These are phyloP conservation scores for Thuja plicata DNA, from an alignment of 83 land plant species.

Conservation along the genomic window DNA sequence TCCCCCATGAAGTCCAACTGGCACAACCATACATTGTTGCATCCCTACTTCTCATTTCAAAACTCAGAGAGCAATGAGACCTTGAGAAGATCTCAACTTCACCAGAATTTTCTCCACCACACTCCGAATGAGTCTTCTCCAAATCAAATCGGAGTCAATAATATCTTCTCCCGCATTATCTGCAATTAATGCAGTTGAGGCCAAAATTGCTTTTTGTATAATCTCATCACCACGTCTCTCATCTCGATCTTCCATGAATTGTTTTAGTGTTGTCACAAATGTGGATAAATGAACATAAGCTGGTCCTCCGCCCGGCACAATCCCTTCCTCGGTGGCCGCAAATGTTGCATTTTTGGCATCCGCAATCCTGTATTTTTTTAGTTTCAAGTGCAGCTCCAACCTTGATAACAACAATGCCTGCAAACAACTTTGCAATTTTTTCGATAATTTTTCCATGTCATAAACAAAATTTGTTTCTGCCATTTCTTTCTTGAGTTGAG, in stretches of 20 bases:
- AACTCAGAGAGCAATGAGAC: too few species aligned
- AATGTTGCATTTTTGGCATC: slow-evolving; percentile 99
- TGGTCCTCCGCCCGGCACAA: slow-evolving; percentile 98
- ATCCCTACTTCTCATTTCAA: too few species aligned
- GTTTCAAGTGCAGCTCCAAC: slow-evolving; percentile 98
- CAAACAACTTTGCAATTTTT: slow-evolving; percentile 93
- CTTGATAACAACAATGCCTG: slow-evolving; percentile 96
- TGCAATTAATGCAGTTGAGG: slow-evolving; percentile 90
- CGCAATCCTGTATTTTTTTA: slow-evolving; percentile 86
- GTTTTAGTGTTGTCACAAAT: slow-evolving; percentile 76
- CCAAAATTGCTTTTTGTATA: slow-evolving; percentile 81
- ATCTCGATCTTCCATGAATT: slow-evolving; percentile 74
- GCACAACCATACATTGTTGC: too few species aligned
- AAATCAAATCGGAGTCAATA: too few species aligned
- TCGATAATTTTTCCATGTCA: slow-evolving; percentile 96
- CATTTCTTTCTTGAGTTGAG: slow-evolving; percentile 90
- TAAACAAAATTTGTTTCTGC: slow-evolving; percentile 95
- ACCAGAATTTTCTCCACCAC: too few species aligned
- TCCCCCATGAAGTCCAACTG: too few species aligned
- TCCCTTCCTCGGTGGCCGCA: slow-evolving; percentile 97
- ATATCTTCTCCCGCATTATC: slow-evolving; percentile 95
- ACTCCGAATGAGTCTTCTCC: too few species aligned
- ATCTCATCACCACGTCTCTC: slow-evolving; percentile 93
- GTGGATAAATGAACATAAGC: slow-evolving; percentile 87
- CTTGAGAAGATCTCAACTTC: too few species aligned